Evolutionary conservation across 148 eudicot genomes (phyloP), one percentile per base, ranked within the genome.

Genomic region (Euryodendron excelsum): DNA sequence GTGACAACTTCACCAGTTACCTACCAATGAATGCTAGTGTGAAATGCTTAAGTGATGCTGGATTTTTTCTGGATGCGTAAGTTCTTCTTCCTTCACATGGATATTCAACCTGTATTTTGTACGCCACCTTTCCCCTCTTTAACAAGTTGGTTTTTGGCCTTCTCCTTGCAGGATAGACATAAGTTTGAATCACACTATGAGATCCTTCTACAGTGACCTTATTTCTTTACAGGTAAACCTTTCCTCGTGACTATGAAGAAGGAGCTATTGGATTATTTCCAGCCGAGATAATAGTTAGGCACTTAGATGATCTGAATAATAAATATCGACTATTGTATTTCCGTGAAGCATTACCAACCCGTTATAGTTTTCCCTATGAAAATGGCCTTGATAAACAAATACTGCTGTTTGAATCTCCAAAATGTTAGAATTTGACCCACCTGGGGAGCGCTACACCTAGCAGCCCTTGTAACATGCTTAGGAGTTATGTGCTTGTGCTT

Each of bases 21-120:
- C 86, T 96, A 75, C 98, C 99, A 21, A 60, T 78, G 17, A 90
- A 85, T 84, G 86, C 98, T 1, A 85, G 52, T 48, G 95, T 92
- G 63, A 96, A 96, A 84, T 96, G 98, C 83, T 71, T 93, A 69
- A 92, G 98, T 70, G 99, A 96, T 75, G 99, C 95, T 53, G 99
- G 99, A 11, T 93, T 93, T 77, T 96, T 96, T 85, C 56, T 96
- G 56, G 97, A 96, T 47, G 80, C 56, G 99, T 93, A 79, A 68
- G 92, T 84, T 73, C 30, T 68, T 33, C 60, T 68, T 63, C 39
- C 44, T 67, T 39, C 23, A 27, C 17, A 60, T 44, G 67, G 27
- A 41, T 39, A 15, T 23, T 47, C 44, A 17, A 59, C 1, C 1
- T 72, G n/a, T 45, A 1, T 11, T 76, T 33, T 41, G 4, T n/a